A percentile compares a stretch with the other conserved stretches of the same genome.
phyloP scores from a whole-genome alignment of 345 rosid species.

The Euphorbia tirucalli region DNA sequence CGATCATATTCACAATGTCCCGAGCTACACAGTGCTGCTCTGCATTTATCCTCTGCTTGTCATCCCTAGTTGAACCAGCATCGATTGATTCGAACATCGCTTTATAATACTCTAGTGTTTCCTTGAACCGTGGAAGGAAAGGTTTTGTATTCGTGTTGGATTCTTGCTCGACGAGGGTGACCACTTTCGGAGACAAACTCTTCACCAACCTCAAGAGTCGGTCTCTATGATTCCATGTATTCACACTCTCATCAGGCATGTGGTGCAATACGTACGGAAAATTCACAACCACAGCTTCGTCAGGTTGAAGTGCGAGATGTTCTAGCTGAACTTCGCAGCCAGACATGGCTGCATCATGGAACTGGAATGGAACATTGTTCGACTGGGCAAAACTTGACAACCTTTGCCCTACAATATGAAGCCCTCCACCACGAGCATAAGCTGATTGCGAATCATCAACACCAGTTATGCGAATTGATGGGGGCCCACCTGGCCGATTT shows the following conservation, averaged over 20 bases:
- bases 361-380: conserved; percentile 66
- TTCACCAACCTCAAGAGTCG: conserved; percentile 71
- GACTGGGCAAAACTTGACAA: conserved; percentile 48
- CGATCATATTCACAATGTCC: conserved; percentile 84
- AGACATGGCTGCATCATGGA: conserved; percentile 71
- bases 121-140: conserved; percentile 55
- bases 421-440: conserved; percentile 94
- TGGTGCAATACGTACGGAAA: conserved; percentile 87
- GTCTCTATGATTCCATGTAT: conserved; percentile 72
- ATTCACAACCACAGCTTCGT: conserved; percentile 85
- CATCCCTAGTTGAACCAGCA: conserved; percentile 51
- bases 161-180: conserved; percentile 77
- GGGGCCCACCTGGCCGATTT: conserved; percentile 66
- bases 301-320: conserved; percentile 55
- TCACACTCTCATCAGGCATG: conserved; percentile 98
- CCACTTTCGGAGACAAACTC: conserved; percentile 73
- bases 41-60: conserved; percentile 63
- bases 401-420: conserved; percentile 58
- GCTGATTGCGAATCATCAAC: conserved; percentile 89
- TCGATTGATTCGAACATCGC: conserved; percentile 85
- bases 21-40: conserved; percentile 89
- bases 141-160: conserved; percentile 81
- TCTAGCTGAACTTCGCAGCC: conserved; percentile 60
- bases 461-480: conserved; percentile 70
- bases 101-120: conserved; percentile 65